These are phyloP conservation scores for Debaryomycetaceae sp. DNA, from an alignment of 1,139 yeast genomes.

Conservation along the genomic window DNA sequence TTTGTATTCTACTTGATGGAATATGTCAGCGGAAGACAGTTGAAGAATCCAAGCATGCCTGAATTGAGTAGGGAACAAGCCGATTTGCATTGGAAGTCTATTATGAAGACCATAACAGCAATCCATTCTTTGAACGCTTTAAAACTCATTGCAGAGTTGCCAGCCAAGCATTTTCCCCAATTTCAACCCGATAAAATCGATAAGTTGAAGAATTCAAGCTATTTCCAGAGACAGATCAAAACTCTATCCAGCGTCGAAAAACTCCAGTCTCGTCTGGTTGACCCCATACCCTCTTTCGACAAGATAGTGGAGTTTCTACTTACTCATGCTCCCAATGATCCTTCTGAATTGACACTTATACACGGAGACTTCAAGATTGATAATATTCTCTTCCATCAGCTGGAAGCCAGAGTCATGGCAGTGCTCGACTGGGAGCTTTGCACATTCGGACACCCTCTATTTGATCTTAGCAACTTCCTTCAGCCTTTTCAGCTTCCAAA, in stretches of 20 bases:
- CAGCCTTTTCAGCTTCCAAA: constrained; percentile 55
- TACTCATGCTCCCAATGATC: constrained; percentile 45
- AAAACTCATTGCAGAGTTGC: constrained; percentile 41
- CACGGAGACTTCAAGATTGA: constrained; percentile 73
- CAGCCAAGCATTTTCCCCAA: constrained; percentile 46
- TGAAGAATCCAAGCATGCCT: constrained; percentile 54
- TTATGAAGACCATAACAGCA: constrained; percentile 47
- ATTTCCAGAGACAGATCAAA: constrained; percentile 54
- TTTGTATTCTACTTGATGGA: constrained; percentile 60
- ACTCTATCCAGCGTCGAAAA: constrained; percentile 47
- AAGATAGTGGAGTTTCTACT: constrained; percentile 42
- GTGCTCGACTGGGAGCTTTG: constrained; percentile 70
- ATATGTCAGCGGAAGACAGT: constrained; percentile 55
- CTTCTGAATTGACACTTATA: constrained; percentile 44
- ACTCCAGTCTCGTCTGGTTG: constrained; percentile 50
- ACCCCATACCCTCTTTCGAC: constrained; percentile 49
- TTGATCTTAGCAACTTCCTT: constrained; percentile 58
- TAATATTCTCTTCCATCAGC: constrained; percentile 53
- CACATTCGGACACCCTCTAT: constrained; percentile 64
- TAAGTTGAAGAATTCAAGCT: constrained; percentile 25
- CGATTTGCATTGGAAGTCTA: constrained; percentile 45
- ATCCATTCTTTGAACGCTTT: constrained; percentile 53
- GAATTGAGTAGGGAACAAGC: constrained; percentile 25
- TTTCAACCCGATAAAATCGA: constrained; percentile 28
- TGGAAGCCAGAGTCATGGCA: constrained; percentile 49